Evolutionary conservation across 352 stramenopile genomes (phyloP), one percentile per base, ranked within the genome.

Genomic region (Poterioochromonas sp.): DNA sequence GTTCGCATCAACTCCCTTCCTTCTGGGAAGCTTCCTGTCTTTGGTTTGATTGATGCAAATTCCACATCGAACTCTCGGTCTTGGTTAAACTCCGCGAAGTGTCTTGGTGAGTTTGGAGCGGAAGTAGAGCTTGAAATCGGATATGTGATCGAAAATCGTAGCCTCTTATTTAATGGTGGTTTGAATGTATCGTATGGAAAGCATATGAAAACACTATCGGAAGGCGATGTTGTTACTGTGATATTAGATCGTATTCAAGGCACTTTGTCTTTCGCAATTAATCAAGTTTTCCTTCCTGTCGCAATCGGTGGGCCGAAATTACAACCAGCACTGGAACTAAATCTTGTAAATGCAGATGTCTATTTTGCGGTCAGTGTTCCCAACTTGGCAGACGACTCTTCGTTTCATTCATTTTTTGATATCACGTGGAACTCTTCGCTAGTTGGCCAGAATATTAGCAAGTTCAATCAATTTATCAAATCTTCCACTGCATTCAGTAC

Each of bases 211-310:
- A 68, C 58, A 39, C 26, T 32, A 39, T 8, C n/a, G 12, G 37
- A 41, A 12, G 63, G 63, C 11, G 63, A 73, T 49, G 63, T 73
- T 1, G n/a, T 73, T 5, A 35, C 34, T 51, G 63, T 73, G 8
- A 32, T 34, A 43, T 15, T 29, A 5, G 40, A 73, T 29, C 34
- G 40, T 3, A 26, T 20, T 43, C 8, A 5, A 26, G 37, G 29
- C 29, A 47, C 63, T n/a, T 12, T 73, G 18, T 12, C 63, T 5
- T 73, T 73, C 32, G 47, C 32, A 12, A 11, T 40, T 32, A 73
- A 73, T 32, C 5, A 44, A n/a, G 22, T 29, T 15, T 47, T 49
- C 18, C 5, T 73, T 11, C 8, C 8, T 5, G 26, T 22, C 12
- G 63, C 63, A 26, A 29, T 73, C 8, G 63, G 63, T n/a, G 2